Conservation (phyloP, 768 basidiomycete species). For the Vararia minispora region DNA sequence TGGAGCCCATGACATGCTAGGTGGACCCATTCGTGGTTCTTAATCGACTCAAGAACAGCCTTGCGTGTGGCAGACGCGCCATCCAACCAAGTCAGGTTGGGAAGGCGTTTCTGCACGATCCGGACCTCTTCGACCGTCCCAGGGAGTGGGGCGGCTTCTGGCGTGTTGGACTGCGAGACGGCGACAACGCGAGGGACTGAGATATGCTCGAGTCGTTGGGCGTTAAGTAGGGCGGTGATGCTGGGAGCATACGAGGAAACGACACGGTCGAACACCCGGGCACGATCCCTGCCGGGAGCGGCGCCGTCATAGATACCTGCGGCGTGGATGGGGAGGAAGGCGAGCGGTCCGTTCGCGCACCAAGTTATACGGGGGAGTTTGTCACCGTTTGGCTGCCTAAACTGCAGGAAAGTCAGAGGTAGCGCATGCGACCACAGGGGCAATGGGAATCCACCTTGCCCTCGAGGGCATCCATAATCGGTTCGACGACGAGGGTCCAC, state of each 20-base stretch:
- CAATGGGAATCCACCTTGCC: too few species aligned
- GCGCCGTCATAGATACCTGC: not conserved
- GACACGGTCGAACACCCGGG: not conserved
- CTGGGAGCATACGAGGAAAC: slow-evolving; percentile 9
- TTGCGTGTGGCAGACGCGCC: not conserved
- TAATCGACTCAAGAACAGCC: not conserved
- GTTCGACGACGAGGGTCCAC: too few species aligned
- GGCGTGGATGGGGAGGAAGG: not conserved
- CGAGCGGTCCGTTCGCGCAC: not conserved
- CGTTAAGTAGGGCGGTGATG: slow-evolving; percentile 6
- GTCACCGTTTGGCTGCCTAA: too few species aligned
- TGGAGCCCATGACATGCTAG: slow-evolving; percentile 9
- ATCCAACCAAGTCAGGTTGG: slow-evolving; percentile 1
- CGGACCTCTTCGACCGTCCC: slow-evolving; percentile 1
- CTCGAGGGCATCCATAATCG: too few species aligned
- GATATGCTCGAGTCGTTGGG: not conserved
- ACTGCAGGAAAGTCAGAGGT: too few species aligned
- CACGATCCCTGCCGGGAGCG: too few species aligned
- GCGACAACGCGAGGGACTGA: not conserved
- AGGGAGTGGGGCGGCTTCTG: too few species aligned
- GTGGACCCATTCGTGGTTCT: slow-evolving; percentile 1
- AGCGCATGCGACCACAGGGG: too few species aligned
- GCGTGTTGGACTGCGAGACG: not conserved
- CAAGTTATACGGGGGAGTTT: not conserved
- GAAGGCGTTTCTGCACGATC: not conserved